phyloP scores from a whole-genome alignment of 2,329 filamentous ascomycete species.

The Trichoderma endophyticum region DNA sequence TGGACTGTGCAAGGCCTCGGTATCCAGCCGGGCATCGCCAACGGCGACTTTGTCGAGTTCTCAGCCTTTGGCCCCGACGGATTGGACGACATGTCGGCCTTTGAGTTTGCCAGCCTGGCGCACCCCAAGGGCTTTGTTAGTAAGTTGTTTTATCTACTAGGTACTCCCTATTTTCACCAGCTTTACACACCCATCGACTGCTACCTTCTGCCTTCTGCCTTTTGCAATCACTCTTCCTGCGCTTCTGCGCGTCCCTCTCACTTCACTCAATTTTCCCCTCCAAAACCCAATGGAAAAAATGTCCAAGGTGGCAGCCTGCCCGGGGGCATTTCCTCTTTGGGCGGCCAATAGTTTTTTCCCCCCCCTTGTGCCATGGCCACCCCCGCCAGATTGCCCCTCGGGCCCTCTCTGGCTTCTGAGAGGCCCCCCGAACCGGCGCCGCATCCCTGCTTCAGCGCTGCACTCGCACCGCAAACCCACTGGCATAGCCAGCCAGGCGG shows the following conservation, averaged over 20 bases:
- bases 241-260: background rate
- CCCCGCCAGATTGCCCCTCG: constrained; percentile 20
- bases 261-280: background rate
- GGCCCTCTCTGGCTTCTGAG: constrained; percentile 21
- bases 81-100: constrained; percentile 49
- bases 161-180: constrained; percentile 6
- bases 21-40: constrained; percentile 62
- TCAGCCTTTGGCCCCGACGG: constrained; percentile 47
- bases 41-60: constrained; percentile 56
- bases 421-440: background rate
- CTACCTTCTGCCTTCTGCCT: background rate
- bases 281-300: background rate
- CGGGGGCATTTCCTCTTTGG: constrained; percentile 9
- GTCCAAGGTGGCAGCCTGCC: background rate
- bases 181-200: background rate
- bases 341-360: background rate
- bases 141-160: constrained; percentile 40
- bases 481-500: constrained; percentile 17
- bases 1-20: constrained; percentile 56
- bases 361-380: background rate
- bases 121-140: constrained; percentile 54
- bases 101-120: constrained; percentile 39
- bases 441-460: constrained; percentile 13
- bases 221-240: background rate
- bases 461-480: background rate